Conservation (phyloP, 2,329 filamentous ascomycete species). For the Talaromyces sp. region DNA sequence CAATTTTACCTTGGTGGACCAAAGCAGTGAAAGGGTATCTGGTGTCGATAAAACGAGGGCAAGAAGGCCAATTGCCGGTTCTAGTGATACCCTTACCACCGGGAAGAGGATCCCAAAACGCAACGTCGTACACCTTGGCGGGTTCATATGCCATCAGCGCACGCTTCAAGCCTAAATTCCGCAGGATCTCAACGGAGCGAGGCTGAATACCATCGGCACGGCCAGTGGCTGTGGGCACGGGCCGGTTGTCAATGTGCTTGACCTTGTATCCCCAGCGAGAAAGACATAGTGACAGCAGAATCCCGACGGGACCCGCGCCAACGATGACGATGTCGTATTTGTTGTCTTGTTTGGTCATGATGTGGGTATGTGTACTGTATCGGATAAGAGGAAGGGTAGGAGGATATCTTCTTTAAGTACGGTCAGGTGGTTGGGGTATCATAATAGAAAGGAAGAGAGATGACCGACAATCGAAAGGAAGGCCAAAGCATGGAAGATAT, state of each 20-base stretch:
- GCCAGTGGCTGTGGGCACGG: slow-evolving; percentile 79
- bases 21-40: slow-evolving; percentile 62
- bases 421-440: neutral
- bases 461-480: neutral
- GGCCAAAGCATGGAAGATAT: neutral
- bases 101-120: slow-evolving; percentile 60
- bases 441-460: neutral
- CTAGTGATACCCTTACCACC: slow-evolving; percentile 54
- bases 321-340: slow-evolving; percentile 71
- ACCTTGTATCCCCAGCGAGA: slow-evolving; percentile 92
- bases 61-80: slow-evolving; percentile 75
- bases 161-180: slow-evolving; percentile 85
- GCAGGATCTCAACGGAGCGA: slow-evolving; percentile 77
- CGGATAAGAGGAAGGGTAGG: neutral
- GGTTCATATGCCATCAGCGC: slow-evolving; percentile 84
- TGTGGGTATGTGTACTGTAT: neutral
- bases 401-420: neutral
- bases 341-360: slow-evolving; percentile 16
- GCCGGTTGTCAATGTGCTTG: slow-evolving; percentile 88
- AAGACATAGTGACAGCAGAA: slow-evolving; percentile 82
- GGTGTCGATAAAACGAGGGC: slow-evolving; percentile 72
- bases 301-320: slow-evolving; percentile 82
- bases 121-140: slow-evolving; percentile 73
- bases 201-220: slow-evolving; percentile 91
- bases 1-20: slow-evolving; percentile 60